phyloP scores from a whole-genome alignment of 2,329 filamentous ascomycete genomes.

The Pseudogymnoascus sp. region DNA sequence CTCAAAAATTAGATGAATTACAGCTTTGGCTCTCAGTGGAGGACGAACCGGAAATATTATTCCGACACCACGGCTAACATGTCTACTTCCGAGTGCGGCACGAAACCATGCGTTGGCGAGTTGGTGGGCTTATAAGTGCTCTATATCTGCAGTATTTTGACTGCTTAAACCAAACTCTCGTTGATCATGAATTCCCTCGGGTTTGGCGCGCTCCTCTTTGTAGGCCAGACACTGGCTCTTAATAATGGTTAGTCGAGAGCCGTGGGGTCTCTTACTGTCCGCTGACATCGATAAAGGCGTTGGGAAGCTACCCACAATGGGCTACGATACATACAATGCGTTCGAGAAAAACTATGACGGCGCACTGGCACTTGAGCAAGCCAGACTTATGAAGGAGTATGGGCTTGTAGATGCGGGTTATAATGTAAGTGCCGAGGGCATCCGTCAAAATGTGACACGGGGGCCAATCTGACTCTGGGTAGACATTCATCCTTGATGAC shows the following conservation, averaged over 20 bases:
- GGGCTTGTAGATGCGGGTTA: slow-evolving; percentile 6
- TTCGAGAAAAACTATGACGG: neutral
- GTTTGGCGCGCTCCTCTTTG: neutral
- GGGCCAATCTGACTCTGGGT: neutral
- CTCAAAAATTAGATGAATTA: neutral
- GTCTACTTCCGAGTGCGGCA: neutral
- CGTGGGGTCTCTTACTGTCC: neutral
- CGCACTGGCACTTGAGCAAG: neutral
- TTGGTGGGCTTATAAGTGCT: neutral
- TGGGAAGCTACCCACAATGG: neutral
- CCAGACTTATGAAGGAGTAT: neutral
- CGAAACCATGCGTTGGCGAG: neutral
- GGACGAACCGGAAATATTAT: neutral
- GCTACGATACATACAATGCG: neutral
- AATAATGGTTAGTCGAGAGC: neutral
- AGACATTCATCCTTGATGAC: neutral
- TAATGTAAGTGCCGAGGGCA: neutral
- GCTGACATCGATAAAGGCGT: neutral
- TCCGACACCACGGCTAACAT: neutral
- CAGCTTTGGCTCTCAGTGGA: neutral
- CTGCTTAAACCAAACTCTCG: neutral
- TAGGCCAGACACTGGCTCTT: neutral
- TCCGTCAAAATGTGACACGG: neutral
- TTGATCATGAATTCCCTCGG: neutral
- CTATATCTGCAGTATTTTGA: neutral